A percentile compares a stretch with the other conserved stretches of the same genome.
Conservation (phyloP, 23 red algal species). For the Gracilaria domingensis region DNA sequence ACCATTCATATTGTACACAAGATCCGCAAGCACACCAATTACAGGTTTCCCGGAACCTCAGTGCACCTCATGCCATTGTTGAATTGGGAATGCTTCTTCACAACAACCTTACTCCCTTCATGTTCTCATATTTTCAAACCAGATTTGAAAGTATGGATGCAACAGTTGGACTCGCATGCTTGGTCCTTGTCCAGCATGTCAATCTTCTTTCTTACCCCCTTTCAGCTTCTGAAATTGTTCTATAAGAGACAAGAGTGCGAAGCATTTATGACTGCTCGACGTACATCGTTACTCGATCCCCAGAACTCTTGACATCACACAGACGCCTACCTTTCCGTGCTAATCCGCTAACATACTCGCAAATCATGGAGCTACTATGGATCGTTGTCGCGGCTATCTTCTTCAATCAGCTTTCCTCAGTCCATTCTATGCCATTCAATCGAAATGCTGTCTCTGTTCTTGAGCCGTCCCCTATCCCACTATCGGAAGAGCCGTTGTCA, state of each 20-base stretch:
- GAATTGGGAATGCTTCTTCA: background rate
- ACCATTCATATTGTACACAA: background rate
- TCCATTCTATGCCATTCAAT: background rate
- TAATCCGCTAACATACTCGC: background rate
- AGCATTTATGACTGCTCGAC: background rate
- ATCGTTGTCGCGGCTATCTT: background rate
- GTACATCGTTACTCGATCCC: background rate
- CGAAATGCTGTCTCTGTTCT: background rate
- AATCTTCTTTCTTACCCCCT: background rate
- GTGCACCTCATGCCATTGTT: background rate
- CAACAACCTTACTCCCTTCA: no score
- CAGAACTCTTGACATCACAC: background rate
- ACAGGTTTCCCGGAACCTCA: background rate
- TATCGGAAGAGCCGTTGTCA: background rate
- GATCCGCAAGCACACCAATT: background rate
- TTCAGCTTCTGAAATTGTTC: background rate
- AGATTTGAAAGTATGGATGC: no score
- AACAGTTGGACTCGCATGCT: no score
- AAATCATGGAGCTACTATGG: background rate
- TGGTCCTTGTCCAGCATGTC: background rate
- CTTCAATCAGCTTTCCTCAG: background rate
- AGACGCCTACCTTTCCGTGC: no score
- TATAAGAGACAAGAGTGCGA: background rate
- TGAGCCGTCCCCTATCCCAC: background rate
- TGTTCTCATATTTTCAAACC: no score